Conservation (phyloP, 1,284 basidiomycete species). For the Microbotryum saponariae region DNA sequence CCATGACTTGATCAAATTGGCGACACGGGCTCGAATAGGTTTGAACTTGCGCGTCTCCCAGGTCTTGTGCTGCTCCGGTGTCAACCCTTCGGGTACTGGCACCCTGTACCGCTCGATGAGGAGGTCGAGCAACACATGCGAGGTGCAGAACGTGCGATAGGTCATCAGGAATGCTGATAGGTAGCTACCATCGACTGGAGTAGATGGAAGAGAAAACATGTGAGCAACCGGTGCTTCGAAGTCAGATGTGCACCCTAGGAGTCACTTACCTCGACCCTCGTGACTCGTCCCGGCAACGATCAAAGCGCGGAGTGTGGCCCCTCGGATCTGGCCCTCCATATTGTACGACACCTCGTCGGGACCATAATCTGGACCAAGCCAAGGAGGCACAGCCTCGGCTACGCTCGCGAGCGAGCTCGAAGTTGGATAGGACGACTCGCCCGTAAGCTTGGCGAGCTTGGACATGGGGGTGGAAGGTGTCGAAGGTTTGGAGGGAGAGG, state of each 20-base stretch:
- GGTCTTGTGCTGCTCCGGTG: slow-evolving; percentile 57
- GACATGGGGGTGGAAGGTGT: no score
- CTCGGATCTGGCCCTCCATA: slow-evolving; percentile 68
- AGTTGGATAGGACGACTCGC: slow-evolving; percentile 52
- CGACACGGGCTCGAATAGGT: slow-evolving; percentile 62
- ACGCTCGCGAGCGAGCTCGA: neutral
- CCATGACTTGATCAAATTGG: slow-evolving; percentile 45
- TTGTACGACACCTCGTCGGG: slow-evolving; percentile 75
- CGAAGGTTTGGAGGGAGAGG: no score
- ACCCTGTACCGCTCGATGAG: slow-evolving; percentile 78
- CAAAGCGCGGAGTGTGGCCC: slow-evolving; percentile 75
- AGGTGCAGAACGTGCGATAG: slow-evolving; percentile 87
- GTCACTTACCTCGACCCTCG: slow-evolving; percentile 45
- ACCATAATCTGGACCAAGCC: slow-evolving; percentile 66
- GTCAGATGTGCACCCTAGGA: slow-evolving; percentile 1
- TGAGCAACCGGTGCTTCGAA: neutral
- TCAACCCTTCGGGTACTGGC: slow-evolving; percentile 62
- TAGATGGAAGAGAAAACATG: slow-evolving; percentile 26
- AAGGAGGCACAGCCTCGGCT: slow-evolving; percentile 23
- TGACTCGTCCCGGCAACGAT: slow-evolving; percentile 87
- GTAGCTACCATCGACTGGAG: slow-evolving; percentile 60
- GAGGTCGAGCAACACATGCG: slow-evolving; percentile 77
- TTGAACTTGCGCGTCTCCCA: slow-evolving; percentile 87
- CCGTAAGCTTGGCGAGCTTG: slow-evolving; percentile 68
- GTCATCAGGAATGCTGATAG: slow-evolving; percentile 93